Evolutionary conservation across 2,329 filamentous ascomycete genomes (phyloP).

Genomic region (Pseudocercospora fuligena): DNA sequence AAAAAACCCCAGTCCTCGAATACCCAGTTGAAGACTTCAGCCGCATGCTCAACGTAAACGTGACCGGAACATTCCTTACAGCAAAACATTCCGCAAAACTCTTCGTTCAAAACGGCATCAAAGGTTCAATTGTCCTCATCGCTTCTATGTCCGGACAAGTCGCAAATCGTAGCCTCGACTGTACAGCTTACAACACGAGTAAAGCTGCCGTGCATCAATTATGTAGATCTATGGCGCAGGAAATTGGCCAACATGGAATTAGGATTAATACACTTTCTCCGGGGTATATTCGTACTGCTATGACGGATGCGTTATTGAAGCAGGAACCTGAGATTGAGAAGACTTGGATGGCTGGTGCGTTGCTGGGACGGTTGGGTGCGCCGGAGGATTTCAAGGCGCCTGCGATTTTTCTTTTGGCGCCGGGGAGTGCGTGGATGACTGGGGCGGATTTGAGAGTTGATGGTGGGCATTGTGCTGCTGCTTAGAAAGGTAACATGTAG

Average conservation of each 20-base stretch:
- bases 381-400: conserved; percentile 67
- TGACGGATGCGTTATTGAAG: conserved; percentile 42
- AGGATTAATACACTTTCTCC: conserved; percentile 42
- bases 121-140: conserved; percentile 46
- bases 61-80: conserved; percentile 44
- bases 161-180: conserved; percentile 52
- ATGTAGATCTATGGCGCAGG: conserved; percentile 57
- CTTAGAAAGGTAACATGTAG: background rate
- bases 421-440: conserved; percentile 73
- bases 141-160: conserved; percentile 46
- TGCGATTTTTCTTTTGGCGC: conserved; percentile 69
- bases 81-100: conserved; percentile 42
- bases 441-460: conserved; percentile 72
- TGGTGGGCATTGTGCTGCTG: conserved; percentile 61
- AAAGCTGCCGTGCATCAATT: conserved; percentile 62
- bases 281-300: conserved; percentile 44
- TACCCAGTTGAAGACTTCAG: conserved; percentile 42
- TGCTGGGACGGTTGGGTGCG: conserved; percentile 59
- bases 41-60: conserved; percentile 45
- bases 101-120: conserved; percentile 38
- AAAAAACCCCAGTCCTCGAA: conserved; percentile 37
- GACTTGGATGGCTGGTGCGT: conserved; percentile 58
- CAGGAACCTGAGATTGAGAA: conserved; percentile 57
- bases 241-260: conserved; percentile 52
- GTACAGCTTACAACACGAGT: conserved; percentile 58